phyloP scores from a whole-genome alignment of 2,329 filamentous ascomycete genomes.

The Colletotrichum tabaci region DNA sequence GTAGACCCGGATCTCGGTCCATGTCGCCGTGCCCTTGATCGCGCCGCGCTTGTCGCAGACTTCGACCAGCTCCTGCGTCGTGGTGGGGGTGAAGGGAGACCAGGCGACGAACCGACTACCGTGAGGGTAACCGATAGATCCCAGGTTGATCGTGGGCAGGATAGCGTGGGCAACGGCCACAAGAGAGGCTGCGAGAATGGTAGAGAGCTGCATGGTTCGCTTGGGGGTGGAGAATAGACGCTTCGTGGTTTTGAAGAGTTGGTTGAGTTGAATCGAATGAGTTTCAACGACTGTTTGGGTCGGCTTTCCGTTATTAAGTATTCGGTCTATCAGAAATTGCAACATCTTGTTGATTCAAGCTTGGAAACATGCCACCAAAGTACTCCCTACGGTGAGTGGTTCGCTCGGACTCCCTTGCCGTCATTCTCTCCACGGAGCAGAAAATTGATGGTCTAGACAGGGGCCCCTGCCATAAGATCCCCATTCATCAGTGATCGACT shows the following conservation, averaged over 20 bases:
- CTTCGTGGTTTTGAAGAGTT: background rate
- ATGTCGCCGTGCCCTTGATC: slow-evolving; percentile 33
- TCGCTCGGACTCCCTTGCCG: background rate
- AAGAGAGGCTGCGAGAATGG: background rate
- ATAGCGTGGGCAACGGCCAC: background rate
- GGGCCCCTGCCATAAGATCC: background rate
- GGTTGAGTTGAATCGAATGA: background rate
- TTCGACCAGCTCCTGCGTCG: slow-evolving; percentile 16
- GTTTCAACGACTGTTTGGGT: background rate
- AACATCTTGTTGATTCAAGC: too few relatives aligned
- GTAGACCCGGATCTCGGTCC: slow-evolving; percentile 21
- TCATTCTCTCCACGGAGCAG: background rate
- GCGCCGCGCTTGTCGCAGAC: slow-evolving; percentile 20
- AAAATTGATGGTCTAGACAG: background rate
- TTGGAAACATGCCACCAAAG: background rate
- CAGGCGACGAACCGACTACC: slow-evolving; percentile 25
- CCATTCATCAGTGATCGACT: background rate
- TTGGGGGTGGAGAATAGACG: background rate
- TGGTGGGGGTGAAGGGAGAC: slow-evolving; percentile 32
- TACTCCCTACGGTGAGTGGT: too few relatives aligned
- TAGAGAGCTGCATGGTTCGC: slow-evolving; percentile 2
- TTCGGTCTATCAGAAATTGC: too few relatives aligned
- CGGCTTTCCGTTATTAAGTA: too few relatives aligned
- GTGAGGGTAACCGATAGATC: slow-evolving; percentile 10
- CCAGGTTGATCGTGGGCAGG: slow-evolving; percentile 33